These are phyloP conservation scores for Teratosphaeria zuluensis DNA, from an alignment of 2,329 filamentous ascomycete species.

Conservation along the genomic window DNA sequence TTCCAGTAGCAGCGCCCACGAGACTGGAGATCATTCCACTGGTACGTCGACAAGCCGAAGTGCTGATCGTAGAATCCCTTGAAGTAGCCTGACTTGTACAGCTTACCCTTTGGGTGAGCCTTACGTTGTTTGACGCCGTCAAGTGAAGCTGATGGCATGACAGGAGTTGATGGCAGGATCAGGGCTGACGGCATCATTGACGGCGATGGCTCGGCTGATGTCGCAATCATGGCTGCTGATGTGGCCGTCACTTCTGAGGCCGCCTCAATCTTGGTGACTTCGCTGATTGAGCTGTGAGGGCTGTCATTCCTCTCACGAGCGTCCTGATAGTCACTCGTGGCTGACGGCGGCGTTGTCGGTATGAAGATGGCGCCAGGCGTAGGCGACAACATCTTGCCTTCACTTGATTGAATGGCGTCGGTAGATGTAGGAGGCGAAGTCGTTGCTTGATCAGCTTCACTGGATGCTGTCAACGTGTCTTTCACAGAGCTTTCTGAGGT, in stretches of 20 bases:
- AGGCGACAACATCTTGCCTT: not conserved
- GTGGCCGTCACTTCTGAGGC: not conserved
- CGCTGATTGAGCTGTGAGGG: not conserved
- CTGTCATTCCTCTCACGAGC: not conserved
- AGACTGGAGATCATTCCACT: not conserved
- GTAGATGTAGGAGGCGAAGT: not conserved
- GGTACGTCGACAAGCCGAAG: not conserved
- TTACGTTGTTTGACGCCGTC: not conserved
- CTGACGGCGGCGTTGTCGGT: not conserved
- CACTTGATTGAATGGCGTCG: not conserved
- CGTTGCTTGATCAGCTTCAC: not conserved
- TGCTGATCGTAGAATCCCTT: not conserved
- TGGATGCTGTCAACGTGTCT: not conserved
- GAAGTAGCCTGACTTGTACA: not conserved
- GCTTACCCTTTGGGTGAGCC: not conserved
- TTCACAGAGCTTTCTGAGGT: not conserved
- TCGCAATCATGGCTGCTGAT: not conserved
- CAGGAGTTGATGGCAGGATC: not conserved
- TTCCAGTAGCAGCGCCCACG: not conserved
- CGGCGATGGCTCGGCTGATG: not conserved
- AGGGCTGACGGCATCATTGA: not conserved
- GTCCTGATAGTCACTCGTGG: not conserved
- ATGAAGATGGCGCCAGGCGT: not conserved
- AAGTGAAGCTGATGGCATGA: not conserved
- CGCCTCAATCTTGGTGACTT: not conserved